These are phyloP conservation scores for Cryptosporidium canis DNA, from an alignment of 169 alveolate species.

Conservation along the genomic window DNA sequence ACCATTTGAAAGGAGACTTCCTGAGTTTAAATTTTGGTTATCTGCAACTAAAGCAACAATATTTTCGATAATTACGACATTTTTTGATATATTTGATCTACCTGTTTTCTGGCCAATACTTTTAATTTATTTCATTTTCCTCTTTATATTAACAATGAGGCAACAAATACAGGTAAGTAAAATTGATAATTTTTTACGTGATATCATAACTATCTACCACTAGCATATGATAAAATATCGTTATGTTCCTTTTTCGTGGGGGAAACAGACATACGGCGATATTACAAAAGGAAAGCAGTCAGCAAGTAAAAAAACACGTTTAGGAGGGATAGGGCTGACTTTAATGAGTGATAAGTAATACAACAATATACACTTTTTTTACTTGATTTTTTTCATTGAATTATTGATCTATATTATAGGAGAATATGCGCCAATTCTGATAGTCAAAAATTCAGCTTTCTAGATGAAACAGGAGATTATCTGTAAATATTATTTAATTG, in stretches of 20 bases:
- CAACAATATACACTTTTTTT: background rate
- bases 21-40: constrained; percentile 90
- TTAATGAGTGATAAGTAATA: constrained; percentile 48
- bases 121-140: constrained; percentile 85
- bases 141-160: constrained; percentile 88
- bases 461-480: background rate
- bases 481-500: background rate
- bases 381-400: constrained; percentile 1
- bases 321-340: constrained; percentile 66
- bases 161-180: constrained; percentile 82
- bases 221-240: constrained; percentile 80
- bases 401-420: background rate
- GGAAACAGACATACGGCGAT: constrained; percentile 82
- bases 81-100: constrained; percentile 83
- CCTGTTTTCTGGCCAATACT: constrained; percentile 93
- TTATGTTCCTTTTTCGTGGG: constrained; percentile 84
- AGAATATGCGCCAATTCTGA: constrained; percentile 13
- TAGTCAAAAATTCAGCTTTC: background rate
- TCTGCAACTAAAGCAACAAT: constrained; percentile 81
- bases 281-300: constrained; percentile 75
- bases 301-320: constrained; percentile 18
- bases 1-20: constrained; percentile 88
- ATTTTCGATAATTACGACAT: constrained; percentile 76
- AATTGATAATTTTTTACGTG: background rate
- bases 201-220: background rate